Evolutionary conservation across 148 eudicot species (phyloP), one percentile per base, ranked within the genome.

Genomic region (Diospyros kaki): DNA sequence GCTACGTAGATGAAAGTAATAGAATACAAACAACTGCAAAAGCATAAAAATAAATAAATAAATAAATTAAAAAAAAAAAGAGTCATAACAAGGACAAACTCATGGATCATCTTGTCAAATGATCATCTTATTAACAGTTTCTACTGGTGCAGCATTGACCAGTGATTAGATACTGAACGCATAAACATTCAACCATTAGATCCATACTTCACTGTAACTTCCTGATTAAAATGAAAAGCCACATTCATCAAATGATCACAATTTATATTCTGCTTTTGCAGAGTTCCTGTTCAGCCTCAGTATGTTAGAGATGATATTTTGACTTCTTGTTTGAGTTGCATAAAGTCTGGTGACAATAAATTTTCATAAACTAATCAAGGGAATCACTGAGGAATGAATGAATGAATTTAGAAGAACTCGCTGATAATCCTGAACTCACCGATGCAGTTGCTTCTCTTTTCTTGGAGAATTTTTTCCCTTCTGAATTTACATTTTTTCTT

Each of bases 331-430:
- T 14, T 45, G 14, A 40, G 42, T 52, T 39, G 40, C 53, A n/a
- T 40, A 2, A 42, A 14, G 38, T 62, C 58, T 53, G 10, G 13
- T 28, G 52, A 61, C 46, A 0, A 7, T 3, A 42, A 28, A 14
- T 69, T 55, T 64, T 18, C 48, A 38, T 40, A 28, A 28, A 28
- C 28, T 28, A 28, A 28, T 28, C 28, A 28, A 28, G 28, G 28
- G 28, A 28, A 58, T 58, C 9, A 39, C 45, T 12, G 41, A 59
- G 7, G 39, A 64, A 58, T 4, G 51, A 58, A 28, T 28, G 28
- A 28, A 45, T 45, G 63, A 71, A 43, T 66, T 58, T 15, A 41
- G 52, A 72, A 78, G 17, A 56, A 78, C 81, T 58, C 44, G 73
- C 81, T 10, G 54, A 5, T 6, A 43, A 14, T 55, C 77, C 62